These are phyloP conservation scores for Saccharomycopsis oosterbeekiorum DNA, from an alignment of 805 yeast genomes.

Conservation along the genomic window DNA sequence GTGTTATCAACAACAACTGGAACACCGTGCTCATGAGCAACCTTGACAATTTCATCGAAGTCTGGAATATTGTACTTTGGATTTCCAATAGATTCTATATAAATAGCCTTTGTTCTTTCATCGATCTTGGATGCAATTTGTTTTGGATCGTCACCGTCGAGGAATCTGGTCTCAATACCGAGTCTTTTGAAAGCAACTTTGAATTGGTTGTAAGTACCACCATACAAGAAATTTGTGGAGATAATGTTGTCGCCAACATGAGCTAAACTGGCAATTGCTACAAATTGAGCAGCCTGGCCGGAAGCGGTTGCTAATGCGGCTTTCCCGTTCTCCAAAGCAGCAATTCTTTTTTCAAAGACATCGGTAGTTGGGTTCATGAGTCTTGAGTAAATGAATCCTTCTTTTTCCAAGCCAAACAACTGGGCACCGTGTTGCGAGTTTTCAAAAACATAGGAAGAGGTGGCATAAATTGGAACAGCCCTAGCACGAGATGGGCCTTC, in stretches of 20 bases:
- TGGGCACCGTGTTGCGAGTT: constrained; percentile 90
- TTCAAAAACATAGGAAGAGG: constrained; percentile 80
- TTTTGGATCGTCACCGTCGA: constrained; percentile 65
- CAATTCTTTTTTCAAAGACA: constrained; percentile 83
- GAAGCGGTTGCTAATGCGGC: constrained; percentile 85
- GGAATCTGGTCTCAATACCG: constrained; percentile 81
- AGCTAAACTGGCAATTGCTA: constrained; percentile 76
- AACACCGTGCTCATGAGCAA: constrained; percentile 79
- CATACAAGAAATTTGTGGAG: constrained; percentile 79
- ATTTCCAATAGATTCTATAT: constrained; percentile 85
- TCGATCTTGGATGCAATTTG: constrained; percentile 68
- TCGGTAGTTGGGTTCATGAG: constrained; percentile 89
- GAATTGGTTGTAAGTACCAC: constrained; percentile 95
- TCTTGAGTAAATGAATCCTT: constrained; percentile 84
- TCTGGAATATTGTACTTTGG: constrained; percentile 92
- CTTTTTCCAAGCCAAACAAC: constrained; percentile 72
- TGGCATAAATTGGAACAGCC: constrained; percentile 90
- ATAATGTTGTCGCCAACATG: constrained; percentile 85
- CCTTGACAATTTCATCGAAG: constrained; percentile 60
- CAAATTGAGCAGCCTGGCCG: constrained; percentile 94
- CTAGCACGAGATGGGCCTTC: constrained; percentile 57
- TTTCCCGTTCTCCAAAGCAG: constrained; percentile 87
- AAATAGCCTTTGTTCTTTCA: constrained; percentile 80
- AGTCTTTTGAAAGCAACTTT: constrained; percentile 84
- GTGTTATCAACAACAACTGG: constrained; percentile 94